A percentile compares a stretch with the other conserved stretches of the same genome.
Evolutionary conservation across 805 yeast species (phyloP).

Genomic region (Teunomyces cretensis): DNA sequence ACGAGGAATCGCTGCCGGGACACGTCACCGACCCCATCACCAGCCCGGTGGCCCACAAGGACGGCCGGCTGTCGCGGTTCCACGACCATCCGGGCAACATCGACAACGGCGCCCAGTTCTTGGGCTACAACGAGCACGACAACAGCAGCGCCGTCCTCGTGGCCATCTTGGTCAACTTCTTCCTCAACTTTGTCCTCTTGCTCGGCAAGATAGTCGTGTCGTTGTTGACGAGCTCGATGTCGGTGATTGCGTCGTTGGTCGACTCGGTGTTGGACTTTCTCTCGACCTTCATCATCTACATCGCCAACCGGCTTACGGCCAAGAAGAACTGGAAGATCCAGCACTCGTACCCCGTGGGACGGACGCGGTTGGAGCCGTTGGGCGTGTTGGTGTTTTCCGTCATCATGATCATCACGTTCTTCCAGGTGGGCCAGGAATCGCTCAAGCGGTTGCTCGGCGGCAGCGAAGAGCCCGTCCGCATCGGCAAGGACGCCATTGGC

Average conservation of each 20-base stretch:
- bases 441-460: conserved; percentile 44
- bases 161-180: conserved; percentile 66
- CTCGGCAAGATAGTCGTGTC: conserved; percentile 62
- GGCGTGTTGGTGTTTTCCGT: conserved; percentile 75
- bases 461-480: conserved; percentile 36
- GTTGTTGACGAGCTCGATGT: conserved; percentile 65
- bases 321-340: conserved; percentile 47
- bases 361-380: conserved; percentile 71
- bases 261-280: conserved; percentile 74
- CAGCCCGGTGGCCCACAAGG: conserved; percentile 17
- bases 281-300: conserved; percentile 70
- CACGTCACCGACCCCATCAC: conserved; percentile 6
- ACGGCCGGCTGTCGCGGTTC: conserved; percentile 18
- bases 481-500: conserved; percentile 49
- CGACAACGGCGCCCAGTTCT: conserved; percentile 53
- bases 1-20: conserved; percentile 10
- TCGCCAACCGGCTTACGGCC: conserved; percentile 53
- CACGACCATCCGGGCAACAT: conserved; percentile 61
- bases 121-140: conserved; percentile 48
- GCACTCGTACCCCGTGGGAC: conserved; percentile 64
- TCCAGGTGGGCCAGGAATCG: conserved; percentile 71
- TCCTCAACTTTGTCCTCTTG: conserved; percentile 57
- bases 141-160: conserved; percentile 45
- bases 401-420: conserved; percentile 66
- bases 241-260: conserved; percentile 72